These are phyloP conservation scores for Raddia guianensis DNA, from an alignment of 176 grass and related monocot species.

Conservation along the genomic window DNA sequence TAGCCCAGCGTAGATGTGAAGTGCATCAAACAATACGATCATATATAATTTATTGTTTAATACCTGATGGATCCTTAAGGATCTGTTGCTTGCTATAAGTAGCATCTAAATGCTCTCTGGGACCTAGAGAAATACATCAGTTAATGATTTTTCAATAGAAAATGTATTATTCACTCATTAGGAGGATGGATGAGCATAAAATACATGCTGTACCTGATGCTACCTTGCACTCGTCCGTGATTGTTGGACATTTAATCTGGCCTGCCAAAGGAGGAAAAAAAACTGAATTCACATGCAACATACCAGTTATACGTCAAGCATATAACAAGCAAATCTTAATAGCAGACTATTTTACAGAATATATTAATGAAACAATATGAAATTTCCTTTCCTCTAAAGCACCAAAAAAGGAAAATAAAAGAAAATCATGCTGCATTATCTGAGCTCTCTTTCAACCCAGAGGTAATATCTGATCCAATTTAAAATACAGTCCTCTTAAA, in stretches of 20 bases:
- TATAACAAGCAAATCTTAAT: slow-evolving; percentile 28
- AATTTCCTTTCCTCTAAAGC: slow-evolving; percentile 12
- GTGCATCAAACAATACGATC: slow-evolving; percentile 1
- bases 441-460: background rate
- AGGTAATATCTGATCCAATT: background rate
- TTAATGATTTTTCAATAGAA: slow-evolving; percentile 4
- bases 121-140: slow-evolving; percentile 11
- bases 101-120: slow-evolving; percentile 26
- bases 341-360: slow-evolving; percentile 22
- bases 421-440: slow-evolving; percentile 9
- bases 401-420: background rate
- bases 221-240: slow-evolving; percentile 30
- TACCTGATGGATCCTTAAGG: slow-evolving; percentile 47
- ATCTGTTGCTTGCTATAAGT: slow-evolving; percentile 34
- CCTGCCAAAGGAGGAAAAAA: slow-evolving; percentile 33
- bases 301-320: slow-evolving; percentile 8
- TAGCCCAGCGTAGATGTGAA: slow-evolving; percentile 24
- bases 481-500: background rate
- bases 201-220: slow-evolving; percentile 32
- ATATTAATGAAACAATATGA: slow-evolving; percentile 21
- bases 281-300: slow-evolving; percentile 3
- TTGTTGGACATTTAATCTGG: slow-evolving; percentile 25
- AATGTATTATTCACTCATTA: background rate
- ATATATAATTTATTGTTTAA: background rate
- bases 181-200: slow-evolving; percentile 5